Evolutionary conservation across 2,329 filamentous ascomycete species (phyloP).

Genomic region (Stenocarpella maydis): DNA sequence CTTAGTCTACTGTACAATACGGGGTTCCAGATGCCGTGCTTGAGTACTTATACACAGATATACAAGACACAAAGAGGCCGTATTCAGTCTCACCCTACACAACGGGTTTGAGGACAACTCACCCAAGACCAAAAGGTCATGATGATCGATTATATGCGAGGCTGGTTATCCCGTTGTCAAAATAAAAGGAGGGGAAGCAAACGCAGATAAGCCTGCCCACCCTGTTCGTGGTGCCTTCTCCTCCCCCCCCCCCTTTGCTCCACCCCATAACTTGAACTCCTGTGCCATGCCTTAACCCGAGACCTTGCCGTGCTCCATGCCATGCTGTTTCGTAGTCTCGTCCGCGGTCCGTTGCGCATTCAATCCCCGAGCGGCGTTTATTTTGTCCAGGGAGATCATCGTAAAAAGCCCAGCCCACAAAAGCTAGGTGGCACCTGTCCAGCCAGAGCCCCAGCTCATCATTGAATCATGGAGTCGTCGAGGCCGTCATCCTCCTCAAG

Average conservation of each 20-base stretch:
- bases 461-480: conserved; percentile 70
- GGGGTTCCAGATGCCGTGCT: conserved; percentile 40
- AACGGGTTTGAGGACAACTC: conserved; percentile 5
- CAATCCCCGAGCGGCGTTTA: not conserved
- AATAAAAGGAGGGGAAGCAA: not conserved
- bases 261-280: conserved; percentile 26
- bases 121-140: not conserved
- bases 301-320: conserved; percentile 29
- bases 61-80: not conserved
- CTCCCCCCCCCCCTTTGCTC: not conserved
- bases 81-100: not conserved
- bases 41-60: conserved; percentile 42
- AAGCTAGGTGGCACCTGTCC: not conserved
- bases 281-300: conserved; percentile 28
- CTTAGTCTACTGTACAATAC: conserved; percentile 37
- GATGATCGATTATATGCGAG: conserved; percentile 5
- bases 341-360: not conserved
- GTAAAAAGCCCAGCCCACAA: not conserved
- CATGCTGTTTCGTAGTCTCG: conserved; percentile 27
- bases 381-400: not conserved
- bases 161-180: conserved; percentile 1
- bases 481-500: conserved; percentile 82
- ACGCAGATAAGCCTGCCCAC: conserved; percentile 4
- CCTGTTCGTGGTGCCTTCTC: not conserved
- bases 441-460: conserved; percentile 41